Conservation (phyloP, 768 basidiomycete genomes). For the Strobilomyces echinocephalus region DNA sequence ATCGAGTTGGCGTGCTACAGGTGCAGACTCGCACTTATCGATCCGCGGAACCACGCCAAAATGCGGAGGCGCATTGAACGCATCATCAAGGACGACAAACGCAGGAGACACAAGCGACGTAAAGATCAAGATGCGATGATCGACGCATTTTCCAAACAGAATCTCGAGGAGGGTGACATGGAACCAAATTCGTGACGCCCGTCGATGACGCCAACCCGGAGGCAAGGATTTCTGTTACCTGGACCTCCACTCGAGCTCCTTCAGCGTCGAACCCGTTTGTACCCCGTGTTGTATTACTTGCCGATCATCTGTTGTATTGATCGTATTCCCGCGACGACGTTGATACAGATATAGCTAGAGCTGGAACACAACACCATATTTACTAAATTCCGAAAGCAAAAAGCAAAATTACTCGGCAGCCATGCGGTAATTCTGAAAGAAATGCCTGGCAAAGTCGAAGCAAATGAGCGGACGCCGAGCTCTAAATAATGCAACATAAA, state of each 20-base stretch:
- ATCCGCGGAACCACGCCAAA: slow-evolving; percentile 63
- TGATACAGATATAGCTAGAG: slow-evolving; percentile 7
- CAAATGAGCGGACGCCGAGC: slow-evolving; percentile 1
- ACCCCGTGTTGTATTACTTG: slow-evolving; percentile 23
- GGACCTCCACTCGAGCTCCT: slow-evolving; percentile 2
- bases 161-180: slow-evolving; percentile 31
- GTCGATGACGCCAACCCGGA: slow-evolving; percentile 8
- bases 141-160: slow-evolving; percentile 64
- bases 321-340: slow-evolving; percentile 8
- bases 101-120: slow-evolving; percentile 73
- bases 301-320: slow-evolving; percentile 17
- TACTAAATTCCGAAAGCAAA: neutral
- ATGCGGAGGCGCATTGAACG: slow-evolving; percentile 69
- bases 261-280: slow-evolving; percentile 4
- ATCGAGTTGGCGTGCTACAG: slow-evolving; percentile 82
- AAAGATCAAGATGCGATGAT: slow-evolving; percentile 83
- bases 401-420: neutral
- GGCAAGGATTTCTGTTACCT: slow-evolving; percentile 12
- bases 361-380: slow-evolving; percentile 6
- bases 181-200: slow-evolving; percentile 24
- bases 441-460: neutral
- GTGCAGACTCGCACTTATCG: slow-evolving; percentile 62
- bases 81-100: slow-evolving; percentile 80
- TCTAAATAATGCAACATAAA: slow-evolving; percentile 3
- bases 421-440: neutral